Percentiles rank a stretch among this genome's conserved stretches.
phyloP scores from a whole-genome alignment of 768 basidiomycete species.

The Amanita muscaria region DNA sequence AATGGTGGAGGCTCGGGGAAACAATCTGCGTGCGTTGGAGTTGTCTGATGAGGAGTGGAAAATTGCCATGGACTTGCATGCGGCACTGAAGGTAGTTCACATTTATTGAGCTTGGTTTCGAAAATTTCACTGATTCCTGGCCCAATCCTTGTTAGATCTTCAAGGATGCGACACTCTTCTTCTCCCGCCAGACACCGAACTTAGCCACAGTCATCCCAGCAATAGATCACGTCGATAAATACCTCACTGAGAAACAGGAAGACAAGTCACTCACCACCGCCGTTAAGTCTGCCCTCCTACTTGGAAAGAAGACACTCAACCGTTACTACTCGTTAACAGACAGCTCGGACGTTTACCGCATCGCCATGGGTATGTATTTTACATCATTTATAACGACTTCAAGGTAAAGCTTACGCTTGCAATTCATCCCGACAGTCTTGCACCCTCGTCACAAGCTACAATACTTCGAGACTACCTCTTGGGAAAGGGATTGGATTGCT shows the following conservation, averaged over 20 bases:
- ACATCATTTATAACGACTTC: neutral
- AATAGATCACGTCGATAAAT: conserved; percentile 12
- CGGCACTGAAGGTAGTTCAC: conserved; percentile 10
- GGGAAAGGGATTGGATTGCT: conserved; percentile 19
- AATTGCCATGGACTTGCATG: conserved; percentile 17
- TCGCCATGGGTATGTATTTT: conserved; percentile 19
- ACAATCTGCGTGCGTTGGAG: conserved; percentile 14
- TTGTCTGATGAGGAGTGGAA: conserved; percentile 21
- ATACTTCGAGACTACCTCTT: conserved; percentile 20
- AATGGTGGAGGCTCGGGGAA: conserved; percentile 13
- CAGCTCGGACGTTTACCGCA: conserved; percentile 13
- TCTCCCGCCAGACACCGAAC: conserved; percentile 12
- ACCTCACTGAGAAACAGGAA: conserved; percentile 13
- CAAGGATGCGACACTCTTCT: conserved; percentile 14
- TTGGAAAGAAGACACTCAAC: conserved; percentile 17
- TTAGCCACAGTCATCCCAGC: conserved; percentile 12
- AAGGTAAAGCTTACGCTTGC: neutral
- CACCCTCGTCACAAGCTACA: conserved; percentile 16
- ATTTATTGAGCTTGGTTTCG: neutral
- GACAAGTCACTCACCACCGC: conserved; percentile 14
- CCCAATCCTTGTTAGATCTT: conserved; percentile 4
- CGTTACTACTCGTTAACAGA: conserved; percentile 19
- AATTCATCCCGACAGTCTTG: conserved; percentile 10
- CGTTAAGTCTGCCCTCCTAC: conserved; percentile 17
- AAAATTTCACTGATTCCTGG: neutral